Base-by-base conservation (phyloP, 768 basidiomycete genomes). In the Favolaschia claudopus region DNA sequence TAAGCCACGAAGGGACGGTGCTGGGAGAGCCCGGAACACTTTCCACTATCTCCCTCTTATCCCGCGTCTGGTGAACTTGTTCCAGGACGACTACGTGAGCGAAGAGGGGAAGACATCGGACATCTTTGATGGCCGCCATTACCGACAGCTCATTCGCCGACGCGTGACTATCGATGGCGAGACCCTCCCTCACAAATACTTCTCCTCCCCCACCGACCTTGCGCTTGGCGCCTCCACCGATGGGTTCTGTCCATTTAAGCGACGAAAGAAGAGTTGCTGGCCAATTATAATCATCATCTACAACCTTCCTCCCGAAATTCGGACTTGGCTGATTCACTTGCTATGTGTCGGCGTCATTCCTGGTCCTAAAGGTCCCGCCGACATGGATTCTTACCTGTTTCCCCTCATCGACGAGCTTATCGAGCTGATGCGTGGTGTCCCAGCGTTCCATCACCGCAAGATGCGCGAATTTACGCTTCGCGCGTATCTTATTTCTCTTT, bases 31-130 rank as follows among this genome's bases (percentile, higher is more conserved):
- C 1, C 55, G 68, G 0, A 66, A 64, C 28, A 46, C 49, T 7
- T 81, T 77, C 61, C 54, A 55, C 7, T 81, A 82, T 57, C 51
- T 82, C n/a, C 77, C 77, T 2, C 54, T 81, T 19, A 77, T 75
- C 29, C 76, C 74, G 4, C 75, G 70, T 3, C 74, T 82, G 9
- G 47, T 66, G 40, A 70, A 65, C 1, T 60, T 63, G 28, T 74
- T 67, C 29, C 46, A 55, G 5, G 71, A 66, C 42, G n/a, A 10
- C 28, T 55, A 47, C 31, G 39, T 38, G 10, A 8, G 50, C 36
- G 13, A 9, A 29, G 24, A 36, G 20, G 34, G 9, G 6, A 43
- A 45, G 6, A 69, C 73, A 45, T 64, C 38, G 20, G 76, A 82
- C 62, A 59, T 78, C 15, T 76, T 78, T 46, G 77, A 81, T 62